These are phyloP conservation scores for Aspergillus cejpii DNA, from an alignment of 2,329 filamentous ascomycete species.

Conservation along the genomic window DNA sequence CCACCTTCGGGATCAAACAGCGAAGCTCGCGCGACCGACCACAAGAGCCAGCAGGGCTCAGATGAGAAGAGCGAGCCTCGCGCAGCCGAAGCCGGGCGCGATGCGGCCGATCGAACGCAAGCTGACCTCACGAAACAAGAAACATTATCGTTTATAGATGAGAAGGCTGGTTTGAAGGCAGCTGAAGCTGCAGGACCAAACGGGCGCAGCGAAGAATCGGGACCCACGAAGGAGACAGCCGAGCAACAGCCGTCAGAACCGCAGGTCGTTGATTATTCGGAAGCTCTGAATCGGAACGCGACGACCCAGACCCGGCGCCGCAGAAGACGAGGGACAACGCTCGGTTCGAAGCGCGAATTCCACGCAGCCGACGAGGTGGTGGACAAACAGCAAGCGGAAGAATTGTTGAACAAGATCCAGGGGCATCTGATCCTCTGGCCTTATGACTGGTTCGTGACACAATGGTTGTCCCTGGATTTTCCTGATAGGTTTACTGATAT, in stretches of 20 bases:
- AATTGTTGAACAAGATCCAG: slow-evolving; percentile 72
- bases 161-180: slow-evolving; percentile 39
- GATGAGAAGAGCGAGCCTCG: slow-evolving; percentile 34
- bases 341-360: slow-evolving; percentile 44
- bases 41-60: slow-evolving; percentile 24
- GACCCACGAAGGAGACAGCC: slow-evolving; percentile 23
- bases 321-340: slow-evolving; percentile 41
- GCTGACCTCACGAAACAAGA: slow-evolving; percentile 26
- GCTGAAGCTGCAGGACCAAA: slow-evolving; percentile 25
- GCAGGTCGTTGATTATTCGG: slow-evolving; percentile 35
- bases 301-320: slow-evolving; percentile 33
- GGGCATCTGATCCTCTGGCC: slow-evolving; percentile 87
- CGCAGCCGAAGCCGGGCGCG: slow-evolving; percentile 29
- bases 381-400: slow-evolving; percentile 67
- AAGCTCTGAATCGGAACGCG: slow-evolving; percentile 36
- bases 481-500: slow-evolving; percentile 9
- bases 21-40: slow-evolving; percentile 26
- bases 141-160: slow-evolving; percentile 32
- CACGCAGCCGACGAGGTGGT: slow-evolving; percentile 66
- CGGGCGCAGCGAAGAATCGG: slow-evolving; percentile 22
- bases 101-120: slow-evolving; percentile 31
- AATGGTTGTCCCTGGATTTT: slow-evolving; percentile 9
- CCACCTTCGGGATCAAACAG: slow-evolving; percentile 24
- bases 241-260: slow-evolving; percentile 29
- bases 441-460: slow-evolving; percentile 66